These are phyloP conservation scores for Eucalyptus cloeziana DNA, from an alignment of 345 rosid species.

Conservation along the genomic window DNA sequence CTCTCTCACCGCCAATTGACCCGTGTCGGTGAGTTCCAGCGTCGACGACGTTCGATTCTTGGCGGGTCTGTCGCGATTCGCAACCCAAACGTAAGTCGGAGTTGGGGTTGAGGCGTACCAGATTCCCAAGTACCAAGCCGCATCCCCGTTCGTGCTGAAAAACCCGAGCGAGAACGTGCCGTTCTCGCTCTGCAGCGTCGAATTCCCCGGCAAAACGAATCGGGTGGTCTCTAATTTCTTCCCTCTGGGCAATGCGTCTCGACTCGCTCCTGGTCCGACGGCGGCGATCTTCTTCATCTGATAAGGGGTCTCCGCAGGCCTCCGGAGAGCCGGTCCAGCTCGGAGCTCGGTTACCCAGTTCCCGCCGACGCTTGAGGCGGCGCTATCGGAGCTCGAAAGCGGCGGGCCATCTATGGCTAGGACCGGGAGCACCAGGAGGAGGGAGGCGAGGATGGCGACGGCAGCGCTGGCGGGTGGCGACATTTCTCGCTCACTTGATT, in stretches of 20 bases:
- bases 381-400: not conserved
- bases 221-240: conserved; percentile 2
- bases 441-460: not conserved
- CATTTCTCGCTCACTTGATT: not conserved
- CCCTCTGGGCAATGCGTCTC: not conserved
- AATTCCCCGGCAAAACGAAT: conserved; percentile 28
- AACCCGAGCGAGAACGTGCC: conserved; percentile 51
- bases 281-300: not conserved
- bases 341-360: not conserved
- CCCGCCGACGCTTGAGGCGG: not conserved
- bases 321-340: not conserved
- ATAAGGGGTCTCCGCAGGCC: not conserved
- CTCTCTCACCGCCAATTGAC: conserved; percentile 21
- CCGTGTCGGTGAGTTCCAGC: conserved; percentile 19
- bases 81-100: conserved; percentile 63
- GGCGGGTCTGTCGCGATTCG: conserved; percentile 52
- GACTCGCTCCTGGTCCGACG: not conserved
- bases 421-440: not conserved
- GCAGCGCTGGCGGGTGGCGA: not conserved
- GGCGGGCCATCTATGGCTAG: not conserved
- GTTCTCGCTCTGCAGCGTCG: conserved; percentile 4
- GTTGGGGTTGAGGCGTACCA: conserved; percentile 39
- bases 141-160: conserved; percentile 41
- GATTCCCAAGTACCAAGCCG: conserved; percentile 64
- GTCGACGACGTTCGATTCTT: conserved; percentile 5